Base-by-base conservation (phyloP, 2,329 filamentous ascomycete species). In the Colletotrichum costaricense region DNA sequence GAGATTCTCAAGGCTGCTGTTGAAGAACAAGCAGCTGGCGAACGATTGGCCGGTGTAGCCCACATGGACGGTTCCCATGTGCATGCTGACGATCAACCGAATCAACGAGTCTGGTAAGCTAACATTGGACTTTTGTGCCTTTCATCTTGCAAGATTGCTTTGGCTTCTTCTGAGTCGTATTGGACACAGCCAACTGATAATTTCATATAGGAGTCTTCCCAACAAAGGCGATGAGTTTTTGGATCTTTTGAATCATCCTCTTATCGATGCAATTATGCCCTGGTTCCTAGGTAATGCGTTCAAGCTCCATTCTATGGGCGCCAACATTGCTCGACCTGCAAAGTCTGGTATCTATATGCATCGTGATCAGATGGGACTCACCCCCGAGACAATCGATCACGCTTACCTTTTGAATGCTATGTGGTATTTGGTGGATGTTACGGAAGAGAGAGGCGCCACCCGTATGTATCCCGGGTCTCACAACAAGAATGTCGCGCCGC, bases 291-390 rank as follows among this genome's bases (percentile, higher is more conserved):
- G 64, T 5, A 57, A 33, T 22, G 63, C 35, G 16, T 66, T 66
- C 22, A 35, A 35, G n/a, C 63, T 66, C 33, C 42, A 38, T 14
- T 30, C 63, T 1, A 66, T 66, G 52, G 42, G 30, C 33, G 63
- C 63, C 14, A 66, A 56, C 63, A 66, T 66, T 35, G 63, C 42
- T 28, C 63, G 63, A 14, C 52, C 5, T 38, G 63, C 63, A 16
- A 66, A 35, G n/a, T 66, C 63, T 22, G 63, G 63, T 16, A 67
- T 67, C 16, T 67, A 67, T n/a, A 67, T 67, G 64, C 64, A 67
- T 16, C 42, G 28, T 16, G 64, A 67, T 19, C 64, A 67, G 55
- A 67, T 59, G 54, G 64, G 30, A 26, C 42, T 67, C 35, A 52
- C 64, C 3, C 64, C 64, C 19, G 24, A 67, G 11, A 67, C 64